Evolutionary conservation across 2,329 filamentous ascomycete genomes (phyloP), one percentile per base, ranked within the genome.

Genomic region (Cercospora sp.): DNA sequence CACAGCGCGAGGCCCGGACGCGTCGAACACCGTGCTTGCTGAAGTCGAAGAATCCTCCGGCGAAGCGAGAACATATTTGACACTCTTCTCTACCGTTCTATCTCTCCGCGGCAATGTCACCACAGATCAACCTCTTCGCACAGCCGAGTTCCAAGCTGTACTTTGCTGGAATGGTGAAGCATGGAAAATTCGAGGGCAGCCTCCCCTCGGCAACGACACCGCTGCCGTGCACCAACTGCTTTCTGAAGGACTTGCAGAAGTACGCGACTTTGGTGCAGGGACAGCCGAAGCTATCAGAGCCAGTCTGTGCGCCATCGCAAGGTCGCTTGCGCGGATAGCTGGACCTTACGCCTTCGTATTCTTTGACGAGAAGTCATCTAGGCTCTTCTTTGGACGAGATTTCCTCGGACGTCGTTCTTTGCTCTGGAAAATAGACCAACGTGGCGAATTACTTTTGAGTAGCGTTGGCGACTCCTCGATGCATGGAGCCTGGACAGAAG

Each of bases 111-210:
- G 94, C 28, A 86, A 88, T 61, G 83, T 87, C 70, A 77, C 95
- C 61, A 87, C 89, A 6, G 78, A 81, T 37, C 95, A 98, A 78
- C 95, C 95, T 1, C 85, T 97, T 3, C 79, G 85, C 51, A 86
- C 90, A 71, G 43, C 77, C 2, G 70, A 74, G 0, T 85, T 85
- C 0, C 84, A 85, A 3, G 92, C 90, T 0, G 83, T 92, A 0
- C 84, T 99, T 2, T 97, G 94, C 84, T 99, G 95, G 95, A 99
- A 99, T 77, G 95, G 95, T 53, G 95, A 99, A 78, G 94, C 93
- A 1, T 99, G 95, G 95, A 90, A 86, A 66, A 85, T 97, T 61
- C 81, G 80, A 8, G 85, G 84, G 37, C 74, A 85, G 9, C 74
- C 79, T 1, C 83, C 97, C n/a, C 67, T 76, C 49, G 91, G 89